Evolutionary conservation across 2,329 filamentous ascomycete genomes (phyloP).

Genomic region (Tolypocladium endophyticum): DNA sequence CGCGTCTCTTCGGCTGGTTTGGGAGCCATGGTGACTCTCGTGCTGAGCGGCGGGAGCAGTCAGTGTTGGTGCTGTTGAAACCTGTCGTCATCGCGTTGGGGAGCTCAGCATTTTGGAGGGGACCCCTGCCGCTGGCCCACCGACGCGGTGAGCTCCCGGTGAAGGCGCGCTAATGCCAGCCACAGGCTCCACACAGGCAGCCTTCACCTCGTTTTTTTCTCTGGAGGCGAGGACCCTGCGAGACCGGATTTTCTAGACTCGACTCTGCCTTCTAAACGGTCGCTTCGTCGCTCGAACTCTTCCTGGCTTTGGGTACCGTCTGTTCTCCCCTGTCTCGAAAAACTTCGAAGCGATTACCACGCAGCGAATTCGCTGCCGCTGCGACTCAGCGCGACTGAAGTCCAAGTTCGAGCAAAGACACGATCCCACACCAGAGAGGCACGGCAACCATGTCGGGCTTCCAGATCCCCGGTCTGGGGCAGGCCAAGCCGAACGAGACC

Average conservation of each 20-base stretch:
- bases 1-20: constrained; percentile 15
- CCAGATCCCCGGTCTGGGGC: constrained; percentile 31
- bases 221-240: not conserved
- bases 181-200: constrained; percentile 6
- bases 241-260: not conserved
- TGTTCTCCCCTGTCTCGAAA: not conserved
- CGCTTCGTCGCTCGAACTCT: not conserved
- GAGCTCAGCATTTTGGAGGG: constrained; percentile 16
- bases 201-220: constrained; percentile 24
- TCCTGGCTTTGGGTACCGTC: not conserved
- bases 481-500: constrained; percentile 30
- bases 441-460: constrained; percentile 26
- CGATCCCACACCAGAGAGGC: not conserved
- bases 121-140: not conserved
- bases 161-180: not conserved
- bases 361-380: not conserved
- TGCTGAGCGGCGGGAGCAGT: constrained; percentile 5
- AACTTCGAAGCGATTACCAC: not conserved
- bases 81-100: constrained; percentile 9
- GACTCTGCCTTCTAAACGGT: not conserved
- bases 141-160: not conserved
- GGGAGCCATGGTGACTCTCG: constrained; percentile 26
- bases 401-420: not conserved
- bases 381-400: not conserved
- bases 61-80: constrained; percentile 11